Conservation (phyloP, 805 yeast genomes). For the Starmerella cellae region DNA sequence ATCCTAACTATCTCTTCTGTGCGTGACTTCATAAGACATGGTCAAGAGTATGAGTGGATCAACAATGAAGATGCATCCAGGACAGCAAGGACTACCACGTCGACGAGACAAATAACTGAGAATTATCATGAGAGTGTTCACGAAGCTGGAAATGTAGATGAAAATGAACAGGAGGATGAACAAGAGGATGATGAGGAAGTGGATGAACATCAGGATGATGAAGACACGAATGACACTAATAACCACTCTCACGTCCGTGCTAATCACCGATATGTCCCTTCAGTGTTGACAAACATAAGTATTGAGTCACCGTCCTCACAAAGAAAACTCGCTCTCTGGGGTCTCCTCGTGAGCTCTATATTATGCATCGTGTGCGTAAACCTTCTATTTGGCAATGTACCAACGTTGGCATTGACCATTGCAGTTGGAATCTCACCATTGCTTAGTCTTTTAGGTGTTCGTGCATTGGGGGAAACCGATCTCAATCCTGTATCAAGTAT, state of each 20-base stretch:
- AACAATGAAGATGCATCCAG: neutral
- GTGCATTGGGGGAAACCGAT: slow-evolving; percentile 95
- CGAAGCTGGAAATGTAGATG: neutral
- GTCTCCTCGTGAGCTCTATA: slow-evolving; percentile 52
- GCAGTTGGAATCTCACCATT: slow-evolving; percentile 67
- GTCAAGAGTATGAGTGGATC: neutral
- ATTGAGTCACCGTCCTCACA: slow-evolving; percentile 8
- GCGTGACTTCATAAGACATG: neutral
- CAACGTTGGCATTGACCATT: slow-evolving; percentile 50
- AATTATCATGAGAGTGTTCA: neutral
- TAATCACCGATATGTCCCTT: neutral
- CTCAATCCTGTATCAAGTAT: slow-evolving; percentile 93
- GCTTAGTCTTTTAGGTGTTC: slow-evolving; percentile 72
- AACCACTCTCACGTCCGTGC: neutral
- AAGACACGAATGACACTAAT: no score
- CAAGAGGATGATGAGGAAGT: neutral
- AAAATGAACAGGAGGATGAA: neutral
- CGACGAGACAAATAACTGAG: neutral
- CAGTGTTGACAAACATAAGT: neutral
- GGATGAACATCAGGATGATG: no score
- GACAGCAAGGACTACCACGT: neutral
- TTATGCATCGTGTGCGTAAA: slow-evolving; percentile 55
- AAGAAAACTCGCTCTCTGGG: slow-evolving; percentile 29
- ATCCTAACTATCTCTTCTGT: slow-evolving; percentile 6
- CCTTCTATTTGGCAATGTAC: slow-evolving; percentile 53